A percentile compares a stretch with the other conserved stretches of the same genome.
Conservation (phyloP, 495 filamentous ascomycete genomes). For the Staphylotrichum longicolle region DNA sequence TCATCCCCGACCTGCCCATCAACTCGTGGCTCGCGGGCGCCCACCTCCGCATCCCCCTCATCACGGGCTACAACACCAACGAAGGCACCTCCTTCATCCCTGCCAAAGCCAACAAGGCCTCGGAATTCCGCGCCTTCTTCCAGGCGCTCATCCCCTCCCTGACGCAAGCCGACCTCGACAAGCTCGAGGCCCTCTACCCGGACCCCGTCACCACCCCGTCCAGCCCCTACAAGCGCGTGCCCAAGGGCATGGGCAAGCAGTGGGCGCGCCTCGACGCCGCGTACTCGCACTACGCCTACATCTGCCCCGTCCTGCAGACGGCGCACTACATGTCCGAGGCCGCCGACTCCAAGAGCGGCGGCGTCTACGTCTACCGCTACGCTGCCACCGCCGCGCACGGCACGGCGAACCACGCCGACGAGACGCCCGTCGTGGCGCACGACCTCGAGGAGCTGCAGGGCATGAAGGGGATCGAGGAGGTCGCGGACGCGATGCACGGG, state of each 20-base stretch:
- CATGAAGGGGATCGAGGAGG: conserved; percentile 45
- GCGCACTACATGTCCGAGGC: conserved; percentile 44
- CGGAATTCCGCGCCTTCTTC: conserved; percentile 57
- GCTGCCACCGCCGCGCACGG: conserved; percentile 50
- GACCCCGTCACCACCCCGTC: conserved; percentile 43
- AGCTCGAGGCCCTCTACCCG: conserved; percentile 56
- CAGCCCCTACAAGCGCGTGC: conserved; percentile 34
- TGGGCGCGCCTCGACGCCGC: conserved; percentile 60
- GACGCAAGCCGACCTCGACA: conserved; percentile 44
- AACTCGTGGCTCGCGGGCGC: conserved; percentile 52
- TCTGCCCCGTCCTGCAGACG: conserved; percentile 62
- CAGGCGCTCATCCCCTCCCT: conserved; percentile 53
- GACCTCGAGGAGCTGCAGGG: conserved; percentile 39
- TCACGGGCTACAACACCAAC: conserved; percentile 66
- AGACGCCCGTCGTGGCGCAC: conserved; percentile 56
- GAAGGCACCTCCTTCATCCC: conserved; percentile 63
- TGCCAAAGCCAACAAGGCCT: conserved; percentile 38
- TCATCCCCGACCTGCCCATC: conserved; percentile 57
- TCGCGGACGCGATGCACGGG: conserved; percentile 54
- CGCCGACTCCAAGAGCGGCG: neutral
- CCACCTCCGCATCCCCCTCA: conserved; percentile 58
- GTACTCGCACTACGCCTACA: conserved; percentile 66
- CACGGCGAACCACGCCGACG: conserved; percentile 60
- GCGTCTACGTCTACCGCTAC: conserved; percentile 60
- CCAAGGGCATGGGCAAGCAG: conserved; percentile 49